Percentiles rank a stretch among this genome's conserved stretches.
Conservation (phyloP, 148 eudicot species). For the Cornus florida region DNA sequence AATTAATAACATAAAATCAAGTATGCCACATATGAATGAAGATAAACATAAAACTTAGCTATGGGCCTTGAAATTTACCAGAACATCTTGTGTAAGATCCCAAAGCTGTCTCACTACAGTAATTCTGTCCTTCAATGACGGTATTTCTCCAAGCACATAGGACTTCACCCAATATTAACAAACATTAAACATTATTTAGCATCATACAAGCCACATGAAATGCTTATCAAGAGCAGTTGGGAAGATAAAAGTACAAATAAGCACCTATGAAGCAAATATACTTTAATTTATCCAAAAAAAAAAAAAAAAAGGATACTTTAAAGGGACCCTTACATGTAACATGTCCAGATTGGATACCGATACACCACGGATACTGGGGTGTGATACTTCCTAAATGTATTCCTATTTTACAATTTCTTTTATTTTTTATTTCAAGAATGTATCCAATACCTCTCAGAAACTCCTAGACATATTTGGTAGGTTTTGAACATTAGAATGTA, state of each 20-base stretch:
- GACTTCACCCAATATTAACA: constrained; percentile 50
- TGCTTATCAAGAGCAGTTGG: constrained; percentile 4
- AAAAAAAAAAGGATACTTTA: too few relatives aligned
- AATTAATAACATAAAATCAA: constrained; percentile 1
- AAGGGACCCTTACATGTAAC: too few relatives aligned
- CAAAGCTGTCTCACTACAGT: constrained; percentile 87
- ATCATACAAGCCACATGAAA: neutral
- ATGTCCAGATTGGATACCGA: too few relatives aligned
- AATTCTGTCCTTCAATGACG: constrained; percentile 81
- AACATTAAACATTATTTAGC: constrained; percentile 17
- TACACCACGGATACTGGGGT: too few relatives aligned
- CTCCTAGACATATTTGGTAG: too few relatives aligned
- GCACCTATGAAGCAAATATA: too few relatives aligned
- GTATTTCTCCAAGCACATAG: constrained; percentile 98
- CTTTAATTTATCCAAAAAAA: too few relatives aligned
- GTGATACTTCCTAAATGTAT: too few relatives aligned
- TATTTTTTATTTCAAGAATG: too few relatives aligned
- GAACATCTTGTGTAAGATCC: constrained; percentile 78
- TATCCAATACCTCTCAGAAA: too few relatives aligned
- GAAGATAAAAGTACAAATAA: neutral
- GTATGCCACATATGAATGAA: neutral
- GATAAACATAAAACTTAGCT: constrained; percentile 4
- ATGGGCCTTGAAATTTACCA: constrained; percentile 46
- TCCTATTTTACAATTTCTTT: too few relatives aligned
- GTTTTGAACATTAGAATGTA: too few relatives aligned